A percentile compares a stretch with the other conserved stretches of the same genome.
These are phyloP conservation scores for sunflower (Helianthus annuus) DNA, from an alignment of 129 eudicot species.

Conservation along the genomic window DNA sequence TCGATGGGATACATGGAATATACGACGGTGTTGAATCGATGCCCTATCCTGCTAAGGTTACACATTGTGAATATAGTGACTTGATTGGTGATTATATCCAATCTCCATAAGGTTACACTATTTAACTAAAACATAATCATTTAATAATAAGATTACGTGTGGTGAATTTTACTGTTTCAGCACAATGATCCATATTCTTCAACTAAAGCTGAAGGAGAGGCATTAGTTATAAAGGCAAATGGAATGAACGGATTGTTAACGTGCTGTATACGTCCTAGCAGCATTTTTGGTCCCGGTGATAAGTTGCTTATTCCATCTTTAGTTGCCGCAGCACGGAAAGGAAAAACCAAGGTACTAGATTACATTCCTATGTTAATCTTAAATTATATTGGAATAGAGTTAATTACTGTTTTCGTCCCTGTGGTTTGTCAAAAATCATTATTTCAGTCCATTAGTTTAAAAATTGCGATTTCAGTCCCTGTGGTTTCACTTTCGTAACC, in stretches of 20 bases:
- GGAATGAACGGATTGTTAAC: conserved; percentile 88
- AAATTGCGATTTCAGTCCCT: too few species aligned
- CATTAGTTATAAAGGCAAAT: conserved; percentile 80
- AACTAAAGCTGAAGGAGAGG: conserved; percentile 98
- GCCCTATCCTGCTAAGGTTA: conserved; percentile 87
- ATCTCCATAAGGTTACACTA: too few species aligned
- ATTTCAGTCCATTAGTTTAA: too few species aligned
- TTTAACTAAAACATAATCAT: background rate
- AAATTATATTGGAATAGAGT: background rate
- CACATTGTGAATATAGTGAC: background rate
- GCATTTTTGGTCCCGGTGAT: conserved; percentile 98
- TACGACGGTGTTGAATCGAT: conserved; percentile 68
- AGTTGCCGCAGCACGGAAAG: conserved; percentile 84
- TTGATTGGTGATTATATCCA: too few species aligned
- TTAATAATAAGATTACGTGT: background rate
- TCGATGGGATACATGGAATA: conserved; percentile 72
- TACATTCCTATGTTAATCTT: conserved; percentile 9
- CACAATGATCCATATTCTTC: conserved; percentile 87
- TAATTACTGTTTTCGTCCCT: too few species aligned
- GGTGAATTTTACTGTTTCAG: conserved; percentile 39
- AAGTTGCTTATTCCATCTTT: conserved; percentile 81
- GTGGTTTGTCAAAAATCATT: too few species aligned
- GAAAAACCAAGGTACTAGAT: conserved; percentile 69
- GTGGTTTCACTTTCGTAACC: too few species aligned
- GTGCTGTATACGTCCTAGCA: conserved; percentile 91